A percentile compares a stretch with the other conserved stretches of the same genome.
These are phyloP conservation scores for Lachnellula subtilissima DNA, from an alignment of 2,329 filamentous ascomycete species.

Conservation along the genomic window DNA sequence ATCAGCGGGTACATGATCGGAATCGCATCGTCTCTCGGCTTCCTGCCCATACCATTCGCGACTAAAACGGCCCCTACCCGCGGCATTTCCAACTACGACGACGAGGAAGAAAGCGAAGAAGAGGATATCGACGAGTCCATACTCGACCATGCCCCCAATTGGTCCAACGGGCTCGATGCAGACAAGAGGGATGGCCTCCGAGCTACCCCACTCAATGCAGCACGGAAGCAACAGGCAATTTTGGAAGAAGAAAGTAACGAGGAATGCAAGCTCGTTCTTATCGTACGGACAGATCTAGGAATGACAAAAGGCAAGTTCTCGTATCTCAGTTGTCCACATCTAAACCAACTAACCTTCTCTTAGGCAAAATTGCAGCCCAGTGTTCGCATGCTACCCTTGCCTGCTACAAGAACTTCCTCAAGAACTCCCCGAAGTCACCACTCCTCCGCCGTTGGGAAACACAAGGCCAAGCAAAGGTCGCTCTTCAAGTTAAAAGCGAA, in stretches of 20 bases:
- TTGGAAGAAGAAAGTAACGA: constrained; percentile 47
- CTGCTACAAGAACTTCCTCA: constrained; percentile 82
- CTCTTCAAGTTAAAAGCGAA: constrained; percentile 81
- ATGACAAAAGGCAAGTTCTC: constrained; percentile 82
- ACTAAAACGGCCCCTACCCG: constrained; percentile 33
- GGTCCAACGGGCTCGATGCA: constrained; percentile 57
- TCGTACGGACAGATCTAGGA: constrained; percentile 88
- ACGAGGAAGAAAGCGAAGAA: constrained; percentile 64
- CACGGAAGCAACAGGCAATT: constrained; percentile 32
- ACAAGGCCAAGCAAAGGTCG: constrained; percentile 86
- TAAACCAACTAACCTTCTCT: background rate
- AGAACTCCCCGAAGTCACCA: constrained; percentile 48
- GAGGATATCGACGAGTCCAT: constrained; percentile 57
- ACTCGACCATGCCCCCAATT: constrained; percentile 64
- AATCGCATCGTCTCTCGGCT: constrained; percentile 63
- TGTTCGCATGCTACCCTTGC: constrained; percentile 94
- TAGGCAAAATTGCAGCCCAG: constrained; percentile 96
- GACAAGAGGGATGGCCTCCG: constrained; percentile 54
- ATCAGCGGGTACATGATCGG: constrained; percentile 78
- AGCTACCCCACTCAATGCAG: constrained; percentile 17
- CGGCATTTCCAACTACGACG: constrained; percentile 49
- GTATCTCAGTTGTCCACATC: constrained; percentile 1
- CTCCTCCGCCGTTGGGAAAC: constrained; percentile 82
- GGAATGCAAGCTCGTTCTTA: constrained; percentile 90
- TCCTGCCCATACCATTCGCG: constrained; percentile 55